These are phyloP conservation scores for Claviceps arundinis DNA, from an alignment of 2,329 filamentous ascomycete species.

Conservation along the genomic window DNA sequence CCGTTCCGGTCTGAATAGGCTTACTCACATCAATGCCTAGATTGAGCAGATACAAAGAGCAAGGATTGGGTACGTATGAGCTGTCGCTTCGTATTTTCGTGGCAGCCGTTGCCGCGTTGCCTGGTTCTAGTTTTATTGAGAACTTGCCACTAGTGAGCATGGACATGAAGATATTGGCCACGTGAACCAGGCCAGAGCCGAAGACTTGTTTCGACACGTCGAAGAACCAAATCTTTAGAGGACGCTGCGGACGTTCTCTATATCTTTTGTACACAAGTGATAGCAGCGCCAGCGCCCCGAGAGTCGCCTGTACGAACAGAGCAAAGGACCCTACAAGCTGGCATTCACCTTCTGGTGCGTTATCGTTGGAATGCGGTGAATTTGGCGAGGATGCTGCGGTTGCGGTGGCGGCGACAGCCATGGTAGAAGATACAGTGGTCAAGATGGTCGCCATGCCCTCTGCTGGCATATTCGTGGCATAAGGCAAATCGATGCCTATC, in stretches of 20 bases:
- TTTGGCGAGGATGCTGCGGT: conserved; percentile 9
- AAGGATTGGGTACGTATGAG: conserved; percentile 71
- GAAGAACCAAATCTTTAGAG: conserved; percentile 94
- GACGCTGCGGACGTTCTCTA: conserved; percentile 81
- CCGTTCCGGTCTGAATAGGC: no score
- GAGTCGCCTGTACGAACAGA: conserved; percentile 73
- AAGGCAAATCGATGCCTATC: conserved; percentile 10
- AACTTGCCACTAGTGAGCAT: conserved; percentile 87
- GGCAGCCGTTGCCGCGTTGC: conserved; percentile 16
- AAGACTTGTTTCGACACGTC: conserved; percentile 96
- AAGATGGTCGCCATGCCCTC: conserved; percentile 7
- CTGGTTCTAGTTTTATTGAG: conserved; percentile 44
- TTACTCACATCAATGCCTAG: conserved; percentile 81
- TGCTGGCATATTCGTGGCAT: conserved; percentile 3
- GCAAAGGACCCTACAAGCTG: conserved; percentile 82
- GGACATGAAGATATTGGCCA: conserved; percentile 90
- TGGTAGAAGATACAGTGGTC: conserved; percentile 7
- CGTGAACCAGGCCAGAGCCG: conserved; percentile 79
- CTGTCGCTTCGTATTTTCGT: conserved; percentile 33
- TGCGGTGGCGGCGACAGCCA: conserved; percentile 13
- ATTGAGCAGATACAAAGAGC: conserved; percentile 92
- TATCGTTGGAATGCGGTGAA: conserved; percentile 17
- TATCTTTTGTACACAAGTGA: conserved; percentile 89
- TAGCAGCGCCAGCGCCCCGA: conserved; percentile 70
- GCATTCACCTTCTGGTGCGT: conserved; percentile 59